Conservation (phyloP, 352 stramenopile genomes). For the Phytophthora tubulina region DNA sequence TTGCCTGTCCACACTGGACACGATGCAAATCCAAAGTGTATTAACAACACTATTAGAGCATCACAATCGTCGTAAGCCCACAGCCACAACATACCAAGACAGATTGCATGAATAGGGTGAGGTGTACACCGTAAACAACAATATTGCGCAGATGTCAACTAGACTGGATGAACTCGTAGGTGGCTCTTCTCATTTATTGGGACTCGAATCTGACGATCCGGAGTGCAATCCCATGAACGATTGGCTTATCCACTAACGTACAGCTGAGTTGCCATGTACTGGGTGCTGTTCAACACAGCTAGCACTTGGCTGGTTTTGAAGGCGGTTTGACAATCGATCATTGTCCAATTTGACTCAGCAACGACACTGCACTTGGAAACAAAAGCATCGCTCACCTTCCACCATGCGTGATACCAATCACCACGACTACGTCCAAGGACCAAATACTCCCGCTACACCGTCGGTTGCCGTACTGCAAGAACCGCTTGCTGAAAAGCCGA, state of each 20-base stretch:
- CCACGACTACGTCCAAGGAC: constrained; percentile 2
- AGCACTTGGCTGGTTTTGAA: neutral
- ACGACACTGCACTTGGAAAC: no score
- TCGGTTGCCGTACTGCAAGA: constrained; percentile 4
- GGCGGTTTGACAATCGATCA: constrained; percentile 3
- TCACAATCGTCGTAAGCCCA: neutral
- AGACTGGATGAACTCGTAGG: no score
- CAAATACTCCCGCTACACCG: neutral
- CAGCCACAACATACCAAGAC: no score
- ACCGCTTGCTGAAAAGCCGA: neutral
- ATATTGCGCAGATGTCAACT: no score
- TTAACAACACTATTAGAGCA: neutral
- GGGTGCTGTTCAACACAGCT: neutral
- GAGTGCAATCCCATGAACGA: no score
- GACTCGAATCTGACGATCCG: no score
- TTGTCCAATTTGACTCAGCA: neutral
- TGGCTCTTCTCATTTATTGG: no score
- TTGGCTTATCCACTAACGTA: no score
- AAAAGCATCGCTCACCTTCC: no score
- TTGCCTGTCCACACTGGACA: constrained; percentile 6
- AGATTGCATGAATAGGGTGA: no score
- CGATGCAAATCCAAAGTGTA: neutral
- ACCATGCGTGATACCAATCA: neutral
- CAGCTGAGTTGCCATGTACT: neutral
- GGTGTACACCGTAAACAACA: no score